A percentile compares a stretch with the other conserved stretches of the same genome.
Conservation (phyloP, 2,329 filamentous ascomycete species). For the Penicillium sp. region DNA sequence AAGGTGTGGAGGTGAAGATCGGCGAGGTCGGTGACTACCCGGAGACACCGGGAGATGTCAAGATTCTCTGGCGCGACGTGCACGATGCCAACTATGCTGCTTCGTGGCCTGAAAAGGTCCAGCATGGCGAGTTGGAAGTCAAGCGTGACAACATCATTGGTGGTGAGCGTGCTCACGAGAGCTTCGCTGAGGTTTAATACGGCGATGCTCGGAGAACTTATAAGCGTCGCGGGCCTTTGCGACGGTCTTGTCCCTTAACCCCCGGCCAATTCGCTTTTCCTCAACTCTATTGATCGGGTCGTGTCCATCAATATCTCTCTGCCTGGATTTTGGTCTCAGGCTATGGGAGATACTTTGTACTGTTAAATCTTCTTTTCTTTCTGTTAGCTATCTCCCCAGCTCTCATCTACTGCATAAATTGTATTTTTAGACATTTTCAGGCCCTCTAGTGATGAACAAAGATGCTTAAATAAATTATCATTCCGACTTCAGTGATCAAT, state of each 20-base stretch:
- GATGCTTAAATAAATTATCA: not conserved
- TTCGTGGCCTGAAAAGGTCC: slow-evolving; percentile 46
- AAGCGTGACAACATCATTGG: slow-evolving; percentile 40
- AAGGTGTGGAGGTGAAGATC: slow-evolving; percentile 30
- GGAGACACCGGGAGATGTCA: slow-evolving; percentile 37
- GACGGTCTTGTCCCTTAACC: slow-evolving; percentile 3
- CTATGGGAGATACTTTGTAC: slow-evolving; percentile 16
- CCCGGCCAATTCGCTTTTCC: not conserved
- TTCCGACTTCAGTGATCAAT: not conserved
- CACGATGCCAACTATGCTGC: slow-evolving; percentile 46
- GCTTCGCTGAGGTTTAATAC: slow-evolving; percentile 25
- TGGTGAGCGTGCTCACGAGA: slow-evolving; percentile 24
- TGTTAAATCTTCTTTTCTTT: slow-evolving; percentile 9
- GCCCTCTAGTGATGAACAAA: slow-evolving; percentile 15
- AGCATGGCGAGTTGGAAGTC: slow-evolving; percentile 45
- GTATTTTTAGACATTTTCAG: slow-evolving; percentile 30
- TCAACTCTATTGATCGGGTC: slow-evolving; percentile 10
- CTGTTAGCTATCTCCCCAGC: slow-evolving; percentile 11
- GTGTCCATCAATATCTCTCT: slow-evolving; percentile 15
- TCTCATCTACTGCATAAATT: slow-evolving; percentile 26
- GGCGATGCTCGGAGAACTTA: slow-evolving; percentile 26
- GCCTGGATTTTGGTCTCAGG: slow-evolving; percentile 12
- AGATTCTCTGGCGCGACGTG: slow-evolving; percentile 50
- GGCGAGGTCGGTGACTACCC: slow-evolving; percentile 30
- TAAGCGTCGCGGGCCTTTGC: slow-evolving; percentile 4